These are phyloP conservation scores for Calonectria ilicicola DNA, from an alignment of 2,329 filamentous ascomycete species.

Conservation along the genomic window DNA sequence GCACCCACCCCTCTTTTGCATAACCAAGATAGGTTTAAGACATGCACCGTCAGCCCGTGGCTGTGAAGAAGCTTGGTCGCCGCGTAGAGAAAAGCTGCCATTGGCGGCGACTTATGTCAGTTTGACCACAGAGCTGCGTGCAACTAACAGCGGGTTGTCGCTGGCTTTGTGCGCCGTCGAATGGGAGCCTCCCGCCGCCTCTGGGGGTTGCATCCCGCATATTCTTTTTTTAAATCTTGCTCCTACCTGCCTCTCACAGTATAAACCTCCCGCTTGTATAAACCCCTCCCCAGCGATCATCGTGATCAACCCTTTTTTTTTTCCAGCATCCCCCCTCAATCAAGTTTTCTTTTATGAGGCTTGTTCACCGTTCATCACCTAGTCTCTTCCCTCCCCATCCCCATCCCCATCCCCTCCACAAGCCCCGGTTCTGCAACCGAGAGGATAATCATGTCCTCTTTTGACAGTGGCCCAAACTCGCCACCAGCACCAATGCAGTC, in stretches of 20 bases:
- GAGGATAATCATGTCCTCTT: neutral
- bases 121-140: neutral
- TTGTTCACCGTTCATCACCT: neutral
- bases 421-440: neutral
- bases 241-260: constrained; percentile 3
- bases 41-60: constrained; percentile 9
- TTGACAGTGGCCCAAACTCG: neutral
- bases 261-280: neutral
- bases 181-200: neutral
- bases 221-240: constrained; percentile 7
- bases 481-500: neutral
- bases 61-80: neutral
- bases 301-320: neutral
- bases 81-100: neutral
- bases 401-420: neutral
- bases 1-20: neutral
- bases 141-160: neutral
- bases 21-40: neutral
- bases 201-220: neutral
- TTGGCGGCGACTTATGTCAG: neutral
- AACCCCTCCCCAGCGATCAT: neutral
- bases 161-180: neutral
- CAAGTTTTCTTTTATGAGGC: neutral
- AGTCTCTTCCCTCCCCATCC: too few relatives aligned
- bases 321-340: neutral